Evolutionary conservation across 139 green algal genomes (phyloP).

Genomic region (Chlorella sp.): DNA sequence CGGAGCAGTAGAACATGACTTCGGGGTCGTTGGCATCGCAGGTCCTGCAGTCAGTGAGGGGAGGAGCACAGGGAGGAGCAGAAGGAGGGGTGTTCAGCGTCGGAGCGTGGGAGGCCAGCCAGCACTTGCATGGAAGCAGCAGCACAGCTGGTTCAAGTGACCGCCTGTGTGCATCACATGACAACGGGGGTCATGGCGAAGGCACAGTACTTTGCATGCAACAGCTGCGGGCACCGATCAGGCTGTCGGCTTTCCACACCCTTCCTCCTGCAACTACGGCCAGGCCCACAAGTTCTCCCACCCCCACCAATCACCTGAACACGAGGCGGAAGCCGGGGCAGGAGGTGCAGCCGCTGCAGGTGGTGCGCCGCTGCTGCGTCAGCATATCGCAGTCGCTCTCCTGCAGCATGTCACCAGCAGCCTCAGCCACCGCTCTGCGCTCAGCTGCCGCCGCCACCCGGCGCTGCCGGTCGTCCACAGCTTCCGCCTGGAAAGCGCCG

Average conservation of each 20-base stretch:
- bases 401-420: constrained; percentile 21
- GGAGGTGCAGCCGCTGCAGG: constrained; percentile 9
- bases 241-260: too few relatives aligned
- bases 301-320: background rate
- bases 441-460: background rate
- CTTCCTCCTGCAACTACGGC: background rate
- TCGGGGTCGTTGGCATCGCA: constrained; percentile 42
- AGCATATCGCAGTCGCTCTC: constrained; percentile 25
- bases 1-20: constrained; percentile 45
- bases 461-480: background rate
- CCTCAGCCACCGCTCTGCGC: constrained; percentile 12
- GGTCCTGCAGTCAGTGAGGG: background rate
- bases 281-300: background rate
- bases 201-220: background rate
- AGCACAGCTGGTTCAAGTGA: too few relatives aligned
- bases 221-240: too few relatives aligned
- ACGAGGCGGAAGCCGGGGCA: constrained; percentile 33
- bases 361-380: constrained; percentile 11
- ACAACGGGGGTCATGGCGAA: too few relatives aligned
- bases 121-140: too few relatives aligned
- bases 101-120: too few relatives aligned
- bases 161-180: too few relatives aligned
- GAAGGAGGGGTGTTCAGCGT: background rate
- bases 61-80: background rate
- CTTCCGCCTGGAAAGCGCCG: background rate